Percentiles rank a stretch among this genome's conserved stretches.
Conservation (phyloP, 108 stramenopile species). For the Fistulifera pelliculosa region DNA sequence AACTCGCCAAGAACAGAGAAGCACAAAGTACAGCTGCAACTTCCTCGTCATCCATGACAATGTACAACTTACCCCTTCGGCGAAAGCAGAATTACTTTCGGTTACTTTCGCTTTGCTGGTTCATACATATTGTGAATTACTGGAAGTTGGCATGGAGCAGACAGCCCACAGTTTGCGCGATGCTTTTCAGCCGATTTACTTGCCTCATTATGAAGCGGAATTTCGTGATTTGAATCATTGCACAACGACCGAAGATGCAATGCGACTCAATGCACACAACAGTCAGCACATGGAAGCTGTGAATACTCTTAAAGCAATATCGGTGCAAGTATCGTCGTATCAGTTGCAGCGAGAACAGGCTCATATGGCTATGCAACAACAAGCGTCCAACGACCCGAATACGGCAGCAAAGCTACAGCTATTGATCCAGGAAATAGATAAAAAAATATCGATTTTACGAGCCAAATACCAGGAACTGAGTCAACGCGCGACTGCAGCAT, state of each 20-base stretch:
- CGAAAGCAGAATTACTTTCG: conserved; percentile 75
- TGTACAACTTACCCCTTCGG: conserved; percentile 41
- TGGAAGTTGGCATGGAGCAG: conserved; percentile 68
- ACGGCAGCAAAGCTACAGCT: conserved; percentile 4
- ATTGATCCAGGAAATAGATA: conserved; percentile 23
- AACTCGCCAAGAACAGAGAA: neutral
- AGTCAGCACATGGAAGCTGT: conserved; percentile 41
- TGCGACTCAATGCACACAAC: conserved; percentile 54
- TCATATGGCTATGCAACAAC: conserved; percentile 6
- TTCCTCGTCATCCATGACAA: neutral
- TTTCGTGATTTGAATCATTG: conserved; percentile 61
- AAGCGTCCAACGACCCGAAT: conserved; percentile 10
- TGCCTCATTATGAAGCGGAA: conserved; percentile 48
- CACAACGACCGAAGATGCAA: conserved; percentile 45
- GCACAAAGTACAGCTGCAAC: neutral
- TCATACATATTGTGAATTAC: conserved; percentile 80
- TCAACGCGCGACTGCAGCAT: conserved; percentile 27
- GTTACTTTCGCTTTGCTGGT: conserved; percentile 79
- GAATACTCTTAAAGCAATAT: conserved; percentile 21
- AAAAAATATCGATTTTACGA: conserved; percentile 24
- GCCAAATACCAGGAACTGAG: conserved; percentile 48
- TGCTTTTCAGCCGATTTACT: conserved; percentile 70
- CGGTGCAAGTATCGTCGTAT: conserved; percentile 29
- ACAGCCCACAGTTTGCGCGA: conserved; percentile 60
- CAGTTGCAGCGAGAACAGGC: conserved; percentile 26